Conservation (phyloP, 768 basidiomycete genomes). For the Boletus vermiculosoides region DNA sequence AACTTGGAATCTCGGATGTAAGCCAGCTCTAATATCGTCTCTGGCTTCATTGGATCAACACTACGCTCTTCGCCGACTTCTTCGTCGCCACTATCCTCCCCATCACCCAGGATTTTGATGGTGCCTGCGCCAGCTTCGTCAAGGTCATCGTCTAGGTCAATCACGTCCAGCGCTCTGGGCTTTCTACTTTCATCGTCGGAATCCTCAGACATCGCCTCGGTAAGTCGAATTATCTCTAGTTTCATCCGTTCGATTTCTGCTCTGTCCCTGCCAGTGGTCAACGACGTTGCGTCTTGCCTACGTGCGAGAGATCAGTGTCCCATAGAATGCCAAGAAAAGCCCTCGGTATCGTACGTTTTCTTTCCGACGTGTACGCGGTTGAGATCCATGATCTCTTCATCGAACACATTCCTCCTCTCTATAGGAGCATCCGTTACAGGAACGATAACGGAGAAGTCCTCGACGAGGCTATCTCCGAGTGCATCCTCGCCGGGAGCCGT, state of each 20-base stretch:
- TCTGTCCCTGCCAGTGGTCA: slow-evolving; percentile 58
- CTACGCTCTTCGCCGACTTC: slow-evolving; percentile 32
- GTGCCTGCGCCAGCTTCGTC: slow-evolving; percentile 40
- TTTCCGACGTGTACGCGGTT: slow-evolving; percentile 61
- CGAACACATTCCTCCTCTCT: slow-evolving; percentile 71
- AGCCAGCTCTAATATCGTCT: slow-evolving; percentile 71
- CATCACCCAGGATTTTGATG: slow-evolving; percentile 59
- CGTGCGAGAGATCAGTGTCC: slow-evolving; percentile 3
- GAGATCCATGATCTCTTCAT: slow-evolving; percentile 68
- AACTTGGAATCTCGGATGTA: slow-evolving; percentile 73
- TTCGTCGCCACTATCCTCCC: slow-evolving; percentile 44
- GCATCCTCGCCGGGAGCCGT: slow-evolving; percentile 48
- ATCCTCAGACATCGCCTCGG: slow-evolving; percentile 60
- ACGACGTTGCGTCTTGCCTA: slow-evolving; percentile 45
- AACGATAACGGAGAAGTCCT: neutral
- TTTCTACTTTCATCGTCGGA: slow-evolving; percentile 56
- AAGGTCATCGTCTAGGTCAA: slow-evolving; percentile 55
- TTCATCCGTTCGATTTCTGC: slow-evolving; percentile 74
- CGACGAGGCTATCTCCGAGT: slow-evolving; percentile 15
- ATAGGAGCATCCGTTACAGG: slow-evolving; percentile 22
- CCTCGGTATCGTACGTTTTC: slow-evolving; percentile 46
- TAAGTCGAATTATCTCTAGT: slow-evolving; percentile 74
- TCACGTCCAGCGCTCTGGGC: slow-evolving; percentile 21
- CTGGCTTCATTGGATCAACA: slow-evolving; percentile 36
- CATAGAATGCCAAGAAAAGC: neutral